Evolutionary conservation across 768 basidiomycete species (phyloP).

Genomic region (Holtermannia corniformis): DNA sequence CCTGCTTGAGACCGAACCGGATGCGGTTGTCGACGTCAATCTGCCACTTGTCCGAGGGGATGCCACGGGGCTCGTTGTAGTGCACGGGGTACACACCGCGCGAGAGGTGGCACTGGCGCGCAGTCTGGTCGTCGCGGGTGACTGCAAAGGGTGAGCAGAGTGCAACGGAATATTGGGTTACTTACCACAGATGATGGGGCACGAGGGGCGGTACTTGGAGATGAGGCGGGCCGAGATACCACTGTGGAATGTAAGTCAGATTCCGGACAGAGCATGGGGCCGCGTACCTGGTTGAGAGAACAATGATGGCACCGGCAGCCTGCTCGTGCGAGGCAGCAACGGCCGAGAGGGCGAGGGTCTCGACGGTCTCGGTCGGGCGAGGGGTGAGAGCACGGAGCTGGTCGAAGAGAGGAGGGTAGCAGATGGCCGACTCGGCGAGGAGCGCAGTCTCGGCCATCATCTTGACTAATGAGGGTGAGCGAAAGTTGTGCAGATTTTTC

Average conservation of each 20-base stretch:
- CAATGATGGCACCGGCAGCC: constrained; percentile 85
- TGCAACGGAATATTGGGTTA: constrained; percentile 3
- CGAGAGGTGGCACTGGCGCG: constrained; percentile 93
- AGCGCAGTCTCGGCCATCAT: constrained; percentile 99
- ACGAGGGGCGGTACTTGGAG: constrained; percentile 88
- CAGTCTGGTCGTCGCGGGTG: constrained; percentile 89
- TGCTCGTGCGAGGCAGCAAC: constrained; percentile 94
- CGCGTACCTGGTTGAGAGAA: constrained; percentile 66
- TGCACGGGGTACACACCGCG: constrained; percentile 95
- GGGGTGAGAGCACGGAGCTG: constrained; percentile 68
- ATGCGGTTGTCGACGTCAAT: constrained; percentile 58
- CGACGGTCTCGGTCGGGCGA: constrained; percentile 84
- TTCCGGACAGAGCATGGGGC: neutral
- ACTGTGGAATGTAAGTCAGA: constrained; percentile 36
- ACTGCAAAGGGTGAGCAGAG: constrained; percentile 47
- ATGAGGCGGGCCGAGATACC: constrained; percentile 92
- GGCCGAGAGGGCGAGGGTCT: constrained; percentile 92
- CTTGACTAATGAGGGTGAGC: constrained; percentile 52
- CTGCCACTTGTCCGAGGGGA: constrained; percentile 87
- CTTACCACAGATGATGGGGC: constrained; percentile 89
- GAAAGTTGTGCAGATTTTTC: neutral
- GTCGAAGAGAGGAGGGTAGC: constrained; percentile 88
- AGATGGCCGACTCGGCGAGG: constrained; percentile 89
- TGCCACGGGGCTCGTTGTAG: constrained; percentile 89
- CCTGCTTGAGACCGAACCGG: constrained; percentile 60